These are phyloP conservation scores for Fallopia convolvulus DNA, from an alignment of 148 eudicot species.

Conservation along the genomic window DNA sequence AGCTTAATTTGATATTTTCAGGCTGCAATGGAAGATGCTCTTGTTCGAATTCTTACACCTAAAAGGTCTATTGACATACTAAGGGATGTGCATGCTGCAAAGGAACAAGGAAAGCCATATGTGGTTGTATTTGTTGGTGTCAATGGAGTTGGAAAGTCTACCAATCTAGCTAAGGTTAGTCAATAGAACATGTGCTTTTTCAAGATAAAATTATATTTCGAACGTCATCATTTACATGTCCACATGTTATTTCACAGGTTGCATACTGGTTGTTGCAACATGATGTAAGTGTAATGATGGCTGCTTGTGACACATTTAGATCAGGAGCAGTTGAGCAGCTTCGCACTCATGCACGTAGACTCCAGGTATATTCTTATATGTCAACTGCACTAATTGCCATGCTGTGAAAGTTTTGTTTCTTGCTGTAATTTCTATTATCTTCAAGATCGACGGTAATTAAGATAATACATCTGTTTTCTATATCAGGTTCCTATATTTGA, in stretches of 20 bases:
- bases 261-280: constrained; percentile 98
- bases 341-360: constrained; percentile 96
- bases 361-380: constrained; percentile 43
- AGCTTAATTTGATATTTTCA: constrained; percentile 21
- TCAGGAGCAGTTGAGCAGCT: constrained; percentile 99
- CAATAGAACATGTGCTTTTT: not conserved
- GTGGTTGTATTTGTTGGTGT: constrained; percentile 99
- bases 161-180: constrained; percentile 90
- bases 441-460: not conserved
- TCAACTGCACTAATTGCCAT: not conserved
- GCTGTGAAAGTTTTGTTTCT: not conserved
- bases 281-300: constrained; percentile 91
- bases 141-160: constrained; percentile 98
- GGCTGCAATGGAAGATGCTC: constrained; percentile 98
- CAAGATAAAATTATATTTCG: not conserved
- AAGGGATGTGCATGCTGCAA: constrained; percentile 95
- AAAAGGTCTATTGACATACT: constrained; percentile 93
- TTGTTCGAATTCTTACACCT: constrained; percentile 93
- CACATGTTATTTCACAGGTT: constrained; percentile 41
- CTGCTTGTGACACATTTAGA: constrained; percentile 97
- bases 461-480: not conserved
- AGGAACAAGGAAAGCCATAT: constrained; percentile 90
- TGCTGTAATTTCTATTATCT: not conserved
- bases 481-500: constrained; percentile 88
- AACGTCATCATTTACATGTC: not conserved